Base-by-base conservation (phyloP, 2,329 filamentous ascomycete genomes). In the Monilinia vaccinii-corymbosi region DNA sequence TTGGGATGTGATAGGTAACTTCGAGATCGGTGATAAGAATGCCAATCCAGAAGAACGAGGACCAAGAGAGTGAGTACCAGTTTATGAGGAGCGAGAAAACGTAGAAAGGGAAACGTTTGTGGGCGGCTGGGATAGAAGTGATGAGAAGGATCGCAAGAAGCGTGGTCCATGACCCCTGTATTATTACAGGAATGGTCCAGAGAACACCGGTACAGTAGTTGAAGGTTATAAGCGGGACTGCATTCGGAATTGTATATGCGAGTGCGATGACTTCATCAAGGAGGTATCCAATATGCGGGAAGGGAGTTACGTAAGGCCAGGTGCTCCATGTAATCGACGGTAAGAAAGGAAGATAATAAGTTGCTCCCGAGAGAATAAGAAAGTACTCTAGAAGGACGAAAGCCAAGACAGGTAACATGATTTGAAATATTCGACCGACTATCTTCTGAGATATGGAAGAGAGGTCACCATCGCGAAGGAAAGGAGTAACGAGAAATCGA, bases 181-280 rank as follows among this genome's bases (percentile, higher is more conserved):
- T 70, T 63, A 78, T 76, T 0, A 79, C 76, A 0, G 77, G 76
- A 36, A 79, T 77, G 4, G 76, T 78, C 77, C 77, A 79, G 1
- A 79, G 70, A 6, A 79, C 76, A 67, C 77, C 76, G 0, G 77
- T 77, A 61, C 77, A 78, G 68, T 77, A 79, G 63, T 79, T 75
- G 66, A 73, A 74, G 10, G 75, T 77, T 51, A 79, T 75, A 56
- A 76, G 73, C 0, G 77, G 77, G 9, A 75, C 75, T 2, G 75
- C 75, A 52, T 78, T 79, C 8, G 77, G 77, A n/a, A 78, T 73
- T 11, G 78, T 68, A 56, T 76, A 79, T 4, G 72, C 69, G 11
- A 79, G 69, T 63, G 78, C 74, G 4, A 79, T 67, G 8, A 78
- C 62, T 58, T 77, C 75, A 40, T 72, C 75, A 38, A 79, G 68